Percentiles rank a stretch among this genome's conserved stretches.
Conservation (phyloP, 2,329 filamentous ascomycete genomes). For the Westerdykella aurantiaca region DNA sequence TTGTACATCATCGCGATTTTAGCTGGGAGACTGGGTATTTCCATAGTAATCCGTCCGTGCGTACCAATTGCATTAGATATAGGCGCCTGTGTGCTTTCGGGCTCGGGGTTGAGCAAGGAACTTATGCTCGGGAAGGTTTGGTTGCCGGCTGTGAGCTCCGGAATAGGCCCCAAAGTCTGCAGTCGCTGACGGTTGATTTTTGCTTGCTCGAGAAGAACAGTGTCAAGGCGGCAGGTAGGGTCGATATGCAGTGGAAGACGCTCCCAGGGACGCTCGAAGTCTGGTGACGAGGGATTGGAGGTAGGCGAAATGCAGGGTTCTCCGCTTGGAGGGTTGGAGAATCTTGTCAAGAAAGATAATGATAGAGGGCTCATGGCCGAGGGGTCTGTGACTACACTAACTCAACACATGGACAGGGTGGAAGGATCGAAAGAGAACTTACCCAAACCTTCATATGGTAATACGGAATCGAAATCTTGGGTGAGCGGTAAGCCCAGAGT, state of each 20-base stretch:
- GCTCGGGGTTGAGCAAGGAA: conserved; percentile 6
- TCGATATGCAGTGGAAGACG: conserved; percentile 5
- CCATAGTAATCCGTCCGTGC: conserved; percentile 7
- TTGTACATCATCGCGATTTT: conserved; percentile 7
- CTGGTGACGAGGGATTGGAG: not conserved
- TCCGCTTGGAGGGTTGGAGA: not conserved
- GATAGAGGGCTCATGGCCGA: not conserved
- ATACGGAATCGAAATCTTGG: conserved; percentile 1
- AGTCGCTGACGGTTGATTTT: conserved; percentile 1
- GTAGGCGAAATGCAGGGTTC: not conserved
- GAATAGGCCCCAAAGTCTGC: not conserved
- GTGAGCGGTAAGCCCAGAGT: conserved; percentile 4
- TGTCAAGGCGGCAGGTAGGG: conserved; percentile 6
- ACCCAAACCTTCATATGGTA: conserved; percentile 3
- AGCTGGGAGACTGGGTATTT: conserved; percentile 1
- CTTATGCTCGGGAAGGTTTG: conserved; percentile 5
- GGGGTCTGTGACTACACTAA: not conserved
- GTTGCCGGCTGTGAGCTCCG: conserved; percentile 1
- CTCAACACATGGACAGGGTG: not conserved
- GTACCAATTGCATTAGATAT: conserved; percentile 9
- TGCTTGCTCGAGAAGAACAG: conserved; percentile 2
- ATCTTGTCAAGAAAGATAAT: conserved; percentile 2
- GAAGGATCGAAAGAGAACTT: not conserved
- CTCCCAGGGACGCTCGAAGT: conserved; percentile 3
- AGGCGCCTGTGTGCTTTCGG: not conserved